phyloP scores from a whole-genome alignment of 2,329 filamentous ascomycete genomes.

The Calonectria multiphialidica region DNA sequence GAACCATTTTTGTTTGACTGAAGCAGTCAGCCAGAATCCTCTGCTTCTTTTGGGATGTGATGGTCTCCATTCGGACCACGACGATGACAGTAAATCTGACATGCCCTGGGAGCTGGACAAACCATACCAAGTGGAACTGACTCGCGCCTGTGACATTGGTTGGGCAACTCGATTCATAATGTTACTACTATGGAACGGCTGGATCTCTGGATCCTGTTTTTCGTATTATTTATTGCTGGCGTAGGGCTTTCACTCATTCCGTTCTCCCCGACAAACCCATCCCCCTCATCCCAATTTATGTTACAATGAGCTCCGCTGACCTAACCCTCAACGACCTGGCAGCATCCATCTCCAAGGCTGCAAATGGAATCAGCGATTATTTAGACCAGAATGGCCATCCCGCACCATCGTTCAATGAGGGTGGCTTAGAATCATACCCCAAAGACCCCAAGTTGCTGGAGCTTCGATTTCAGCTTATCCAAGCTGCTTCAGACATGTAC shows the following conservation, averaged over 20 bases:
- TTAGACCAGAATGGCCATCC: constrained; percentile 21
- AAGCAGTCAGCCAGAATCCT: not conserved
- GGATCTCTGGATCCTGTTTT: too few species aligned
- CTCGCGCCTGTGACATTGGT: too few species aligned
- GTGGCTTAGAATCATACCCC: constrained; percentile 21
- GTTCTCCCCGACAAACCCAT: not conserved
- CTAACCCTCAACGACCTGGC: constrained; percentile 14
- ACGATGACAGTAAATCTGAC: too few species aligned
- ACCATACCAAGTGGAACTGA: too few species aligned
- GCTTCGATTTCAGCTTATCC: constrained; percentile 26
- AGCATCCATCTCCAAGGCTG: constrained; percentile 15
- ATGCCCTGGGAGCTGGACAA: too few species aligned
- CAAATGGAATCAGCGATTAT: constrained; percentile 12
- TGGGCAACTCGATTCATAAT: too few species aligned
- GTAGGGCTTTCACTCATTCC: not conserved
- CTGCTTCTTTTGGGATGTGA: too few species aligned
- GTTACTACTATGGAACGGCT: too few species aligned
- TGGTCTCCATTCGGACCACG: too few species aligned
- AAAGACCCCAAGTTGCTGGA: constrained; percentile 27
- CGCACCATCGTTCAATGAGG: constrained; percentile 15
- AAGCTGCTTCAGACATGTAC: constrained; percentile 22
- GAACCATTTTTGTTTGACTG: not conserved
- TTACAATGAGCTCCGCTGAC: not conserved
- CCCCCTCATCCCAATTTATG: too few species aligned
- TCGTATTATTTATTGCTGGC: too few species aligned